These are phyloP conservation scores for Aegilops longissima DNA, from an alignment of 176 grass and related monocot species.

Conservation along the genomic window DNA sequence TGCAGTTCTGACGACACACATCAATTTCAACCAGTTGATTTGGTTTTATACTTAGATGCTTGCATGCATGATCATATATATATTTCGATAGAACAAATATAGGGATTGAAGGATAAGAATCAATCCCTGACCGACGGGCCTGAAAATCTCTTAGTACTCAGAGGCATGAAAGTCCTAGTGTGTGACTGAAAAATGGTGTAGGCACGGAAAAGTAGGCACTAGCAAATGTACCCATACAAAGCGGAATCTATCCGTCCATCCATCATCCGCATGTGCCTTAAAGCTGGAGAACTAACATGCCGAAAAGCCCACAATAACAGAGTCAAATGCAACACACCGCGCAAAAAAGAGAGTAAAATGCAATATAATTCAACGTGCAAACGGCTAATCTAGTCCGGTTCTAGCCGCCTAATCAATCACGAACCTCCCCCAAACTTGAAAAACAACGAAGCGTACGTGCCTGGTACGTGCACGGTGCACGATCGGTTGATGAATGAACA, in stretches of 20 bases:
- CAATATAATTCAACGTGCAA: background rate
- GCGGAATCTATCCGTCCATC: background rate
- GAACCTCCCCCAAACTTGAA: slow-evolving; percentile 7
- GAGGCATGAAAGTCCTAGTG: background rate
- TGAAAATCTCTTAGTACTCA: background rate
- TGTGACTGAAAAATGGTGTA: background rate
- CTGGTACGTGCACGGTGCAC: background rate
- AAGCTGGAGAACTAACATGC: background rate
- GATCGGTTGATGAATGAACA: background rate
- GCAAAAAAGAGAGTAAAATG: background rate
- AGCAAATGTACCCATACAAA: background rate
- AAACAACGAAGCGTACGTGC: slow-evolving; percentile 14
- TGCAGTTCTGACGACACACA: background rate
- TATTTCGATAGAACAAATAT: background rate
- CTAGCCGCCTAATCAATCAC: slow-evolving; percentile 3
- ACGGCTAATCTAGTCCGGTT: too few relatives aligned
- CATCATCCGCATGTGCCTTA: background rate
- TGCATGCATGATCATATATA: background rate
- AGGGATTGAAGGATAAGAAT: background rate
- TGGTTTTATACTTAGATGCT: too few relatives aligned
- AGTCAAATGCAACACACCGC: background rate
- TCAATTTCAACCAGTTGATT: background rate
- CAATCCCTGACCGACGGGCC: too few relatives aligned
- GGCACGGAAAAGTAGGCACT: background rate
- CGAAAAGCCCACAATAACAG: background rate